A percentile compares a stretch with the other conserved stretches of the same genome.
Conservation (phyloP, 2,329 filamentous ascomycete genomes). For the Bipolaris bicolor region DNA sequence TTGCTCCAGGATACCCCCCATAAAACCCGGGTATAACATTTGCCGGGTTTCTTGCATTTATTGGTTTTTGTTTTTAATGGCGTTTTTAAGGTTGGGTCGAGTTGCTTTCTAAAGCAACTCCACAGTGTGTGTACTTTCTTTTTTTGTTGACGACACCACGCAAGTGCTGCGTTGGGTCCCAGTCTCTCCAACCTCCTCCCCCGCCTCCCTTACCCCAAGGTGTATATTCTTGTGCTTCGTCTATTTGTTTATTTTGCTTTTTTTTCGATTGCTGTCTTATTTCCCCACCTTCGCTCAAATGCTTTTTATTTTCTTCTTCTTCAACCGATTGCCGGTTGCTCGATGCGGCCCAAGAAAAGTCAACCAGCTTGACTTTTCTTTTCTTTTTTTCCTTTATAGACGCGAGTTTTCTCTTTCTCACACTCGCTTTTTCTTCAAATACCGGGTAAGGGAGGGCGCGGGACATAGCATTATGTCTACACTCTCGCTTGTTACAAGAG, state of each 20-base stretch:
- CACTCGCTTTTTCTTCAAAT: too few relatives aligned
- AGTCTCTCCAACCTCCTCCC: neutral
- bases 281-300: neutral
- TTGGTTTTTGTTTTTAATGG: neutral
- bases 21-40: slow-evolving; percentile 1
- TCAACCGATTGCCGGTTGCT: neutral
- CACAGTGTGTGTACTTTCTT: neutral
- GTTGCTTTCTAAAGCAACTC: neutral
- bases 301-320: neutral
- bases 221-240: too few relatives aligned
- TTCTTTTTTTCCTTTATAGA: too few relatives aligned
- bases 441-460: neutral
- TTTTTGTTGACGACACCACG: slow-evolving; percentile 7
- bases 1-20: slow-evolving; percentile 16
- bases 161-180: slow-evolving; percentile 17
- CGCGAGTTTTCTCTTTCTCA: neutral
- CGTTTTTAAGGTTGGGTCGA: slow-evolving; percentile 4
- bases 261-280: neutral
- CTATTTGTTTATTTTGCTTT: neutral
- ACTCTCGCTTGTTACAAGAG: neutral
- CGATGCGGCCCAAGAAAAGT: neutral
- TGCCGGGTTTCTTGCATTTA: slow-evolving; percentile 1
- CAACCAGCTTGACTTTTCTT: too few relatives aligned
- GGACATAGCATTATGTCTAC: neutral
- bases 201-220: neutral